Conservation (phyloP, 306 rosid species). For the Ammopiptanthus mongolicus region DNA sequence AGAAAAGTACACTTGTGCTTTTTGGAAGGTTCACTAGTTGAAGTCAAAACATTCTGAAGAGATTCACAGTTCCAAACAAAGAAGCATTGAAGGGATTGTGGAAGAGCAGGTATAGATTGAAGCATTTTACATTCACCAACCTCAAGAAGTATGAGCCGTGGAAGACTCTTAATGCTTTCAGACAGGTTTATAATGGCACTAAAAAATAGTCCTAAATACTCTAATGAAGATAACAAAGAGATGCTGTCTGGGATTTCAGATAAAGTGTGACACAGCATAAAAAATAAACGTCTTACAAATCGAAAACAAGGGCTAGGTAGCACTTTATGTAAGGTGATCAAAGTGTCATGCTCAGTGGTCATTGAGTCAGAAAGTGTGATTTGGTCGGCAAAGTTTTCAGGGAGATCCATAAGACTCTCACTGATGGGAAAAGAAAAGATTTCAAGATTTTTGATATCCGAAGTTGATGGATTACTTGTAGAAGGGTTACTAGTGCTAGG, state of each 20-base stretch:
- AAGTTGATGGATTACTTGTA: no score
- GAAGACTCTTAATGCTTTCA: background rate
- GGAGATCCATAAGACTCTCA: background rate
- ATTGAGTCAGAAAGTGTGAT: background rate
- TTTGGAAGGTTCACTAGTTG: background rate
- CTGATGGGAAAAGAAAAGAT: fast-evolving
- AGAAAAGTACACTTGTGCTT: background rate
- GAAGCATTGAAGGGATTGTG: background rate
- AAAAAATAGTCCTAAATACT: fast-evolving
- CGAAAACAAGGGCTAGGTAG: background rate
- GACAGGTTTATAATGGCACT: background rate
- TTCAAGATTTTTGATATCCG: background rate
- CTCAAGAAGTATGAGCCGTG: background rate
- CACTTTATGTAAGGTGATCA: background rate
- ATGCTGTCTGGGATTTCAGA: conserved; percentile 2
- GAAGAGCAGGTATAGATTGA: background rate
- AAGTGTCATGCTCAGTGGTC: background rate
- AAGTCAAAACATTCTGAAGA: background rate
- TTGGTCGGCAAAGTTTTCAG: background rate
- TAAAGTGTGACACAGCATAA: background rate
- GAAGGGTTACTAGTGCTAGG: no score
- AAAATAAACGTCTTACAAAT: background rate
- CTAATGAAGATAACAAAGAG: conserved; percentile 5
- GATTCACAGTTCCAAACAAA: background rate
- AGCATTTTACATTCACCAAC: background rate